phyloP scores from a whole-genome alignment of 2,329 filamentous ascomycete genomes.

The Ploettnerulaceae sp. region DNA sequence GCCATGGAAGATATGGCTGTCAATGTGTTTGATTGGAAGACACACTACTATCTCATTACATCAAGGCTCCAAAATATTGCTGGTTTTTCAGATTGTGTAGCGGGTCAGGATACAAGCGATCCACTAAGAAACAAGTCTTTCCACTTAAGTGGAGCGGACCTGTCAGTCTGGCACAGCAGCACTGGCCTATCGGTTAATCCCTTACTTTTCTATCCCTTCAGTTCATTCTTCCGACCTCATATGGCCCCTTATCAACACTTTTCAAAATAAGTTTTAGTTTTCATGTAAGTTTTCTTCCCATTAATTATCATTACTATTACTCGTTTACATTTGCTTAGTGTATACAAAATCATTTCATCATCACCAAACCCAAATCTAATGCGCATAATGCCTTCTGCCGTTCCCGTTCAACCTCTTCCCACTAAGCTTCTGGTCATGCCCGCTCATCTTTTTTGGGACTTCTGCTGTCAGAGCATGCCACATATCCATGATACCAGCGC shows the following conservation, averaged over 20 bases:
- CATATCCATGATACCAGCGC: constrained; percentile 78
- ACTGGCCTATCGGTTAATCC: too few species aligned
- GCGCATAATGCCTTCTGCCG: constrained; percentile 19
- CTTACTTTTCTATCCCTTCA: too few species aligned
- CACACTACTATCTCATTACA: too few species aligned
- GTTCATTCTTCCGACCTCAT: too few species aligned
- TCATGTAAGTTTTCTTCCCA: neutral
- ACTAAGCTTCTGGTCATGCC: constrained; percentile 18
- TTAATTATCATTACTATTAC: constrained; percentile 13
- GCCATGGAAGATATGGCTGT: neutral
- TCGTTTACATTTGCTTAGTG: constrained; percentile 14
- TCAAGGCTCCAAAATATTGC: neutral
- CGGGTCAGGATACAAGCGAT: too few species aligned
- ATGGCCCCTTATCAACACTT: too few species aligned
- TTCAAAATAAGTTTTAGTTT: too few species aligned
- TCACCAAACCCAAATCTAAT: constrained; percentile 6
- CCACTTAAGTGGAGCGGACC: too few species aligned
- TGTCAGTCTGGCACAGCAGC: too few species aligned
- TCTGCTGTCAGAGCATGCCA: constrained; percentile 50
- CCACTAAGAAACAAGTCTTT: too few species aligned
- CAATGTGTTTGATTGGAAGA: neutral
- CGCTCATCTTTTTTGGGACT: constrained; percentile 14
- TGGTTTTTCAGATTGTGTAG: neutral
- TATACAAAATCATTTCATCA: constrained; percentile 14
- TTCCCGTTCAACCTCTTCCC: constrained; percentile 23